Percentiles rank a stretch among this genome's conserved stretches.
These are phyloP conservation scores for Fraxinus greggii DNA, from an alignment of 305 asterid species.

Conservation along the genomic window DNA sequence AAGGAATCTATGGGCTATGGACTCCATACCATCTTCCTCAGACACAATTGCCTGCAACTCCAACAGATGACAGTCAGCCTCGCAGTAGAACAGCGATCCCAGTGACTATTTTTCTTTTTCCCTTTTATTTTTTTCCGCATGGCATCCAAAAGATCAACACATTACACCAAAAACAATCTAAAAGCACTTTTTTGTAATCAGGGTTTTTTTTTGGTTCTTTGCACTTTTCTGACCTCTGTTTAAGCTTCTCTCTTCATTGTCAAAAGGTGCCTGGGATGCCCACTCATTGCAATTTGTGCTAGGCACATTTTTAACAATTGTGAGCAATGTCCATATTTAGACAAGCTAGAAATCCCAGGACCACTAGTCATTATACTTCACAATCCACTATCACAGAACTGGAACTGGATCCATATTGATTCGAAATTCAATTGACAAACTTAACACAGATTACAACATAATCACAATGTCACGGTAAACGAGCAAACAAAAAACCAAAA, in stretches of 20 bases:
- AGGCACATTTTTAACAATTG: background rate
- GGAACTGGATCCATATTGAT: background rate
- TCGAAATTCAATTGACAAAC: background rate
- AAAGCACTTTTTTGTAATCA: background rate
- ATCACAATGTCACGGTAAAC: conserved; percentile 8
- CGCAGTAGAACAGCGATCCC: background rate
- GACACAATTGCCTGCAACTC: conserved; percentile 73
- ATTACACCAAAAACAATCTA: background rate
- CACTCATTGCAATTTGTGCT: background rate
- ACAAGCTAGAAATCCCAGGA: background rate
- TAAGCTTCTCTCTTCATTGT: background rate
- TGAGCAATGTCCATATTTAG: background rate
- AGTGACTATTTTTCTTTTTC: background rate
- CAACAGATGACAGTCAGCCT: conserved; percentile 23
- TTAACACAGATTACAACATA: conserved; percentile 6
- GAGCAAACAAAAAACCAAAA: background rate
- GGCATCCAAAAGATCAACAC: background rate
- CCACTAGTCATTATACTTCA: background rate
- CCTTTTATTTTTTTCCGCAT: background rate
- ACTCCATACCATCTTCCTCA: conserved; percentile 95
- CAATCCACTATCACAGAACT: background rate
- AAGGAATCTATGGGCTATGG: conserved; percentile 92
- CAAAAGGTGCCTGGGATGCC: background rate
- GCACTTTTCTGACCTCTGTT: background rate
- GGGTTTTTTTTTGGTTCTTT: background rate